Evolutionary conservation across 1,284 basidiomycete species (phyloP), one percentile per base, ranked within the genome.

Genomic region (Tausonia pullulans): DNA sequence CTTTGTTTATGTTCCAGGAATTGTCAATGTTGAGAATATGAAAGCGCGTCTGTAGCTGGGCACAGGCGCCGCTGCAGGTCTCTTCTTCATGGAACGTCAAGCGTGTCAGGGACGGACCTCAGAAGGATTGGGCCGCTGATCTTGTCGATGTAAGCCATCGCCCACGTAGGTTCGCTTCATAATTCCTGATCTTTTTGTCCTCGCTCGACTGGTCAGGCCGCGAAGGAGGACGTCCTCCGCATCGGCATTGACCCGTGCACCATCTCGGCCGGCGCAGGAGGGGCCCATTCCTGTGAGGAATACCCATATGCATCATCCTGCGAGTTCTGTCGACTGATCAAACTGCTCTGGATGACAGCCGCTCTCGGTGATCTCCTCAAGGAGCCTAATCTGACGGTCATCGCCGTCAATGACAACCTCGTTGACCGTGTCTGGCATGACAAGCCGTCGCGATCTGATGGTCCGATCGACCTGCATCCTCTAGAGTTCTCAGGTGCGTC

Each of bases 201-300:
- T 41, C 40, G n/a, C 16, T 43, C 14, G 13, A 5, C 10, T 56
- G 1, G 2, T 4, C 41, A 45, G 27, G 14, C 27, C 6, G n/a
- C 16, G 7, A 44, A 51, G 7, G 44, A 11, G 2, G 54, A 52
- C 10, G 5, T 1, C 8, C 39, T 58, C 7, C 50, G 64, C 9
- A 83, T 96, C 63, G 93, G 93, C 11, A 82, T 96, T 63, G 94
- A 97, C 75, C 90, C 92, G 8, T 86, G 89, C 43, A 86, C 95
- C 78, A 79, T 95, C 66, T 83, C 90, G 3, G 83, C 88, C 71
- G 83, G 88, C 72, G 27, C 64, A 8, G 54, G 69, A 64, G 72
- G 69, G 39, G 58, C 41, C 13, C 65, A 65, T 41, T 62, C 57
- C 16, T 54, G 61, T 48, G 7, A 10, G 39, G 27, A 27, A 27